These are phyloP conservation scores for Peronospora belbahrii DNA, from an alignment of 352 stramenopile genomes.

Conservation along the genomic window DNA sequence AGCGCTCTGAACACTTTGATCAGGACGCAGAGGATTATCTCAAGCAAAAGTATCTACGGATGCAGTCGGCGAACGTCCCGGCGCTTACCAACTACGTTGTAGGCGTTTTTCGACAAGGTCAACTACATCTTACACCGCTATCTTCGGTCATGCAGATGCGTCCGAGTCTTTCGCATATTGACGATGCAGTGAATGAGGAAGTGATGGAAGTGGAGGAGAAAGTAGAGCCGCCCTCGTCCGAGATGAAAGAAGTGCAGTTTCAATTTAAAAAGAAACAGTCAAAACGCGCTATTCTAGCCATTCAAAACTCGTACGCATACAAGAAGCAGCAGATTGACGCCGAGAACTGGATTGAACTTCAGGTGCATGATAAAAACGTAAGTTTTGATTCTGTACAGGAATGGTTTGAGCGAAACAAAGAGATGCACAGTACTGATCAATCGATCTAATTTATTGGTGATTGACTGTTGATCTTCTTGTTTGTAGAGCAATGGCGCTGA, in stretches of 20 bases:
- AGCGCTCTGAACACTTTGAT: conserved; percentile 67
- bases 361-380: conserved; percentile 64
- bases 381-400: conserved; percentile 9
- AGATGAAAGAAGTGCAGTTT: conserved; percentile 79
- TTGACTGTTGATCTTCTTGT: not conserved
- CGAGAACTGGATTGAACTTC: conserved; percentile 69
- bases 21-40: conserved; percentile 72
- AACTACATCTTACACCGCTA: conserved; percentile 74
- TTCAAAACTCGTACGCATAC: conserved; percentile 81
- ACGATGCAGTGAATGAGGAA: conserved; percentile 63
- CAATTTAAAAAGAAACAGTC: conserved; percentile 86
- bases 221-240: conserved; percentile 33
- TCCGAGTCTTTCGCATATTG: conserved; percentile 67
- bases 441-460: not conserved
- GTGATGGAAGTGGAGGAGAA: conserved; percentile 52
- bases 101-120: conserved; percentile 69
- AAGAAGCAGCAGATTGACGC: conserved; percentile 78
- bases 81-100: conserved; percentile 74
- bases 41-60: conserved; percentile 58
- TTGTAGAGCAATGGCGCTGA: conserved; percentile 33
- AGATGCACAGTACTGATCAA: too few relatives aligned
- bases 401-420: too few relatives aligned
- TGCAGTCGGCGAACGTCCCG: conserved; percentile 57
- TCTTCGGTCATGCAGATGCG: conserved; percentile 73
- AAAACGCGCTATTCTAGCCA: conserved; percentile 62